Base-by-base conservation (phyloP, 192 early-diverging fungal species). In the Gonapodya prolifera region DNA sequence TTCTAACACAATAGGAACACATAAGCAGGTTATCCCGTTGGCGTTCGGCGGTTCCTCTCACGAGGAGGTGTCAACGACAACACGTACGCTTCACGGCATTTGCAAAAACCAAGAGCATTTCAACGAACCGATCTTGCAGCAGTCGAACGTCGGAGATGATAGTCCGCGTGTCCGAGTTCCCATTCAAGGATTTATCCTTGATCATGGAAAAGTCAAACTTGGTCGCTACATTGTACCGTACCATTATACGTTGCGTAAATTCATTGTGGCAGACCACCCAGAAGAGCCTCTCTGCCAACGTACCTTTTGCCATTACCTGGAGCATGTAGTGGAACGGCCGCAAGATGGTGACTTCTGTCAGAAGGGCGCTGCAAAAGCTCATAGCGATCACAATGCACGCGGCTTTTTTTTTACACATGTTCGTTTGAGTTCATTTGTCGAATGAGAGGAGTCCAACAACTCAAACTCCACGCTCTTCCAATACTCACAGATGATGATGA, bases 151-250 rank as follows among this genome's bases (percentile, higher is more conserved):
- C 45, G 8, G 45, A 61, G 45, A 61, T 61, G 23, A 61, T 61
- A 23, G 45, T 61, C 45, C 45, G 45, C 45, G 45, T 23, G 45
- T 61, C 45, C 45, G 45, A 61, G 45, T 61, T 61, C 45, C 45
- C 45, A 61, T 61, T 61, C 45, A 61, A 61, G 45, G 45, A 61
- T 61, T 61, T 61, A 61, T 61, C 45, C 45, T 61, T 61, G 45
- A 61, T 61, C 45, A 61, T 61, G 45, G 45, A 61, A 61, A 61
- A 61, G 45, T 61, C 45, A 61, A 61, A 61, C 45, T 61, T 61
- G 45, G 45, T 61, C 8, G 45, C 45, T 61, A 61, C 8, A 61
- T 61, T 61, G 45, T 61, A 61, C 45, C 45, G 45, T 23, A 61
- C 45, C 45, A 61, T 61, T 61, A 61, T 61, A 61, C 8, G 23